phyloP scores from a whole-genome alignment of 495 filamentous ascomycete genomes.

The Elaphomyces granulatus region DNA sequence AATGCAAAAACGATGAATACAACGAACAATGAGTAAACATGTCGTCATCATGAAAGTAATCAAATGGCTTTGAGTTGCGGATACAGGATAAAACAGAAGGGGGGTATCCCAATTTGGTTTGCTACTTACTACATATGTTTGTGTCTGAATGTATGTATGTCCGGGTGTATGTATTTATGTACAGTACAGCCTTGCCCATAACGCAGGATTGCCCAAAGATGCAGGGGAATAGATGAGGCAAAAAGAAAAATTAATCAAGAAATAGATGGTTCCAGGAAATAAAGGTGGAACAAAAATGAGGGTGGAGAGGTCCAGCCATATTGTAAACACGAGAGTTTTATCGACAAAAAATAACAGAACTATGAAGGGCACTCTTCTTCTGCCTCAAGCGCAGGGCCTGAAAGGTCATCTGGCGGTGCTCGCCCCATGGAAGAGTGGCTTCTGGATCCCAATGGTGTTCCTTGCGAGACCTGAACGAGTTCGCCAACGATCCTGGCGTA shows the following conservation, averaged over 20 bases:
- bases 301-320: too few relatives aligned
- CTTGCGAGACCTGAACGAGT: slow-evolving; percentile 25
- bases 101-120: not conserved
- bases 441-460: slow-evolving; percentile 19
- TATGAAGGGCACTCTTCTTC: not conserved
- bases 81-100: too few relatives aligned
- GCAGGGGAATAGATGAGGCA: too few relatives aligned
- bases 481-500: slow-evolving; percentile 27
- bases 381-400: not conserved
- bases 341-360: not conserved
- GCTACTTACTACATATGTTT: too few relatives aligned
- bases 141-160: not conserved
- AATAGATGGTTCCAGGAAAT: not conserved
- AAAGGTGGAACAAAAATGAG: not conserved
- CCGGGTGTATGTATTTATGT: not conserved
- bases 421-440: slow-evolving; percentile 22
- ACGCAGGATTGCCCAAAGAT: not conserved
- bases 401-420: not conserved
- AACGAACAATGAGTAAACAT: too few relatives aligned
- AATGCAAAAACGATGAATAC: too few relatives aligned
- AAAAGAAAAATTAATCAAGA: too few relatives aligned
- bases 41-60: too few relatives aligned
- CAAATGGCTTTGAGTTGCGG: too few relatives aligned
- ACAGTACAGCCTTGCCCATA: not conserved
- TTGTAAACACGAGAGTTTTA: not conserved